Base-by-base conservation (phyloP, 306 rosid species). In the Ochetophila trinervis region DNA sequence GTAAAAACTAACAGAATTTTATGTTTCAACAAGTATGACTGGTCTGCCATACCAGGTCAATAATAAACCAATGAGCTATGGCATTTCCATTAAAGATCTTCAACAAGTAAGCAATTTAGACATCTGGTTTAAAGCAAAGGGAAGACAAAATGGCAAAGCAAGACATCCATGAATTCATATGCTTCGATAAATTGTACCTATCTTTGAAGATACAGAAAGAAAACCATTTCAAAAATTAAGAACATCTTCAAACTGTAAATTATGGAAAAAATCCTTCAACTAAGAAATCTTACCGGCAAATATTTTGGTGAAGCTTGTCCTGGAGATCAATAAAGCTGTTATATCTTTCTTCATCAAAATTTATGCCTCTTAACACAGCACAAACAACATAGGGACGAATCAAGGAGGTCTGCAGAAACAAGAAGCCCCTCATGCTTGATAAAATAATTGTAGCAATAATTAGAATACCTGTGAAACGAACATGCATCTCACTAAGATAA, bases 251-350 rank as follows among this genome's bases (percentile, higher is more conserved):
- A 65, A 27, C 66, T 45, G 18, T 40, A 62, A 50, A 65, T 13
- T 13, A 9, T 13, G 17, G 17, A 27, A 63, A 13, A 36, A 54
- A 66, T 63, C 59, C 74, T 27, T 30, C 0, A 14, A 75, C 50
- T 19, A 15, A 16, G 57, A 80, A 22, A 60, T 75, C 65, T 76
- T 83, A 92, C 98, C 98, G 78, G 73, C 98, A 89, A 63, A 92
- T 92, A 74, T 92, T 92, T 23, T 92, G 98, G 76, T 89, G 96
- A 63, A 92, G 95, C 79, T 92, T 92, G 77, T 92, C 98, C 83
- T 92, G 98, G 72, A 92, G 95, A 69, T 92, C 98, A 35, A 92
- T 89, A 57, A 92, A 92, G 83, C 98, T 92, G 76, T 85, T 83
- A 82, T 87, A 92, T 74, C 90, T 85, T 11, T 72, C 84, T 75